Evolutionary conservation across 208 protist genomes (phyloP), one percentile per base, ranked within the genome.

Genomic region (Leishmania lainsoni): DNA sequence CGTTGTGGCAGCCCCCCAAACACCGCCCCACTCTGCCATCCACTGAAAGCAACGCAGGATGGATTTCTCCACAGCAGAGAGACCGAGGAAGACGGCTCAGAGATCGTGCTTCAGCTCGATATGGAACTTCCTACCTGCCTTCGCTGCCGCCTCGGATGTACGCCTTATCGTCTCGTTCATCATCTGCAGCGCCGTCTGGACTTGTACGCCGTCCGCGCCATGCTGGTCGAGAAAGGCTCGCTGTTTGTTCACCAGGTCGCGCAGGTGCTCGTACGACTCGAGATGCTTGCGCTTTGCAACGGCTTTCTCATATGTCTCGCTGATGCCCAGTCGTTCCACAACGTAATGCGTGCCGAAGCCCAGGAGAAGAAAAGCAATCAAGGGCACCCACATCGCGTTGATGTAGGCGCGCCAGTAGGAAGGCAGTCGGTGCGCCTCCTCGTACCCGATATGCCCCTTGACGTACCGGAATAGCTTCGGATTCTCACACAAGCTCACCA

Each of bases 391-490:
- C 70, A 92, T 74, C 66, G 83, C 81, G 35, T 81, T 80, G 16
- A 87, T 3, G 61, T 83, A 80, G 32, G 70, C 63, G 9, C 73
- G 76, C 70, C 83, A 83, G 69, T 83, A 80, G 59, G 81, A 83
- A 32, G 77, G 77, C 52, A 39, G 17, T 9, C 54, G 79, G 59
- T 87, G 87, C 29, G 92, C 61, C 69, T 92, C 90, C 35, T 86
- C 82, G 71, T 93, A 95, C n/a, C 92, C 92, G 54, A 93, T 85
- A 77, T 95, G 92, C 0, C 84, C 87, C 20, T 71, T 61, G n/a
- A 49, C 69, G 65, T 63, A 69, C 20, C 85, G 86, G 65, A 95
- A 95, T 10, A 66, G 61, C 29, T 76, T 71, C n/a, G 89, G 86
- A 52, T 83, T 68, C 73, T 95, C 92, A 69, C 90, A 92, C 63